Evolutionary conservation across 352 stramenopile species (phyloP).

Genomic region (Globisporangium recalcitrans): DNA sequence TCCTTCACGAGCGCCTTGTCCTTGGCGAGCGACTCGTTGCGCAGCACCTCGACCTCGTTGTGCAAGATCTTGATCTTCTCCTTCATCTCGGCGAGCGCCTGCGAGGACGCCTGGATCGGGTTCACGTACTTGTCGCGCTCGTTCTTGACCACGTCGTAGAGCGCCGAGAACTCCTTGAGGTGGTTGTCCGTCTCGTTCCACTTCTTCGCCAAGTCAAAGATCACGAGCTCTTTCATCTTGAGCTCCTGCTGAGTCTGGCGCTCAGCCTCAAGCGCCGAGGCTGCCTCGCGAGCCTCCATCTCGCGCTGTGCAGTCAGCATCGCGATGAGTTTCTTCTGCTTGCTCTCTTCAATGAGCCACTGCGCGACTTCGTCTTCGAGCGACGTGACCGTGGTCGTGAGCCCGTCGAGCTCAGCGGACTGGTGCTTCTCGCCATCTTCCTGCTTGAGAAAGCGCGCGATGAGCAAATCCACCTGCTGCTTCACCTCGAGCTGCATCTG

Average conservation of each 20-base stretch:
- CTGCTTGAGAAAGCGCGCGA: constrained; percentile 85
- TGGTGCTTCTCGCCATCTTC: constrained; percentile 81
- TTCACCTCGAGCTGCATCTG: constrained; percentile 77
- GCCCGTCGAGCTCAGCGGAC: constrained; percentile 48
- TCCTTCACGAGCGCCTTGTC: constrained; percentile 92
- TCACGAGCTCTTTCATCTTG: constrained; percentile 91
- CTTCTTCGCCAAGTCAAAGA: constrained; percentile 92
- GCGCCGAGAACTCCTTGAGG: constrained; percentile 89
- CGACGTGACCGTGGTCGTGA: constrained; percentile 55
- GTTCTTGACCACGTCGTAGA: constrained; percentile 95
- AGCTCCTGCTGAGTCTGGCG: constrained; percentile 86
- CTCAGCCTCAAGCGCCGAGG: constrained; percentile 68
- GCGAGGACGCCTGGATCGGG: constrained; percentile 87
- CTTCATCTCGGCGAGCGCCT: constrained; percentile 94
- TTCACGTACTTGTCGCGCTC: constrained; percentile 96
- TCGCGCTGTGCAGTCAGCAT: constrained; percentile 89
- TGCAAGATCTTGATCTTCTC: constrained; percentile 95
- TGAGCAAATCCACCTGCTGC: constrained; percentile 89
- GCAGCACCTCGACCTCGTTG: constrained; percentile 93
- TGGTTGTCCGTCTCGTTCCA: constrained; percentile 92
- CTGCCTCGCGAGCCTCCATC: constrained; percentile 86
- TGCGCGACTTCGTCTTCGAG: constrained; percentile 82
- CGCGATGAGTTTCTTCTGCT: constrained; percentile 84
- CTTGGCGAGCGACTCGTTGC: constrained; percentile 90
- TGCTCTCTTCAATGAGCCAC: constrained; percentile 85